These are phyloP conservation scores for Uncinocarpus reesii DNA, from an alignment of 2,329 filamentous ascomycete species.

Conservation along the genomic window DNA sequence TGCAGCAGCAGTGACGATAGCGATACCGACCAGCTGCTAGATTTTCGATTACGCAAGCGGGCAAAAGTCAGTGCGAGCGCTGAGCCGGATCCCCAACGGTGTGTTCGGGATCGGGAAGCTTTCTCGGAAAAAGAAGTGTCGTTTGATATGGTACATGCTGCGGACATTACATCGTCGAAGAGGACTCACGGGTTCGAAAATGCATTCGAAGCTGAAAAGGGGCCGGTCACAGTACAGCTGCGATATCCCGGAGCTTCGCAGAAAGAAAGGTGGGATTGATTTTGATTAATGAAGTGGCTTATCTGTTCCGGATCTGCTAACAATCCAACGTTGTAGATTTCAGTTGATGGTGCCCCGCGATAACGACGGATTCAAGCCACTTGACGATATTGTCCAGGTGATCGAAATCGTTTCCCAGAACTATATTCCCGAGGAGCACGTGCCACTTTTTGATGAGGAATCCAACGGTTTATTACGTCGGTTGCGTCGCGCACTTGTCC, in stretches of 20 bases:
- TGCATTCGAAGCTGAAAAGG: constrained; percentile 38
- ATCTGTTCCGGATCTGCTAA: not conserved
- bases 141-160: constrained; percentile 41
- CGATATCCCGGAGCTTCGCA: constrained; percentile 71
- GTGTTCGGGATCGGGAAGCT: constrained; percentile 37
- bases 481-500: constrained; percentile 62
- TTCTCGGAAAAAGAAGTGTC: constrained; percentile 33
- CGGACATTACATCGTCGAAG: constrained; percentile 38
- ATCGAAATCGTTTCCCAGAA: constrained; percentile 60
- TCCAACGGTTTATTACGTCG: constrained; percentile 64
- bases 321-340: constrained; percentile 40
- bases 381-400: constrained; percentile 61
- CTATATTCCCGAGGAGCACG: constrained; percentile 64
- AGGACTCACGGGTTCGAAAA: constrained; percentile 42
- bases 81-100: constrained; percentile 37
- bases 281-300: not conserved
- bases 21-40: constrained; percentile 30
- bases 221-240: constrained; percentile 50
- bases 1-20: constrained; percentile 36
- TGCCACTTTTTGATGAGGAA: constrained; percentile 58
- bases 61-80: constrained; percentile 31
- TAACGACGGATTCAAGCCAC: constrained; percentile 57
- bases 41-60: constrained; percentile 35
- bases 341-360: constrained; percentile 70
- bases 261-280: constrained; percentile 50